Base-by-base conservation (phyloP, 768 basidiomycete species). In the Suillus brevipes region DNA sequence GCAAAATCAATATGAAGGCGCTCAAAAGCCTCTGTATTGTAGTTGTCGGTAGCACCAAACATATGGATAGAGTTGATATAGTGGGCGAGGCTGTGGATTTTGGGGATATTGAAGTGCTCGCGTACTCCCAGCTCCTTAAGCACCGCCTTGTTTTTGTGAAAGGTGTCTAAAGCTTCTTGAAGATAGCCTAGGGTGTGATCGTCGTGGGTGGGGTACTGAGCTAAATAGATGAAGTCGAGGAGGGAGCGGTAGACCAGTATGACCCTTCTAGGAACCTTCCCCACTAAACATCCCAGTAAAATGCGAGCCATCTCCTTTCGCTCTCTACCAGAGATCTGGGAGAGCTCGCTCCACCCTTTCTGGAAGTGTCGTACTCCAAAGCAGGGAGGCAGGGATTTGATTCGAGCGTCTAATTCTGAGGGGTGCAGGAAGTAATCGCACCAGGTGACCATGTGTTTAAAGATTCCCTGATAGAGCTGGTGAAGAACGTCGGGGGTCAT, bases 31-130 rank as follows among this genome's bases (percentile, higher is more conserved):
- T 73, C 72, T 0, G 80, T 83, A 62, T 80, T 78, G 68, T 72
- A 81, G 63, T 79, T 79, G 60, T 82, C 79, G 0, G 75, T 71
- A 0, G 78, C 73, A 3, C 83, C 83, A 55, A 72, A 73, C 4
- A 62, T 43, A 25, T 66, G 6, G 16, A 66, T 69, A 13, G 50
- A 64, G 6, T 59, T 20, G 1, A 37, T 6, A 43, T 70, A 69
- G 40, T 70, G 69, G 14, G 23, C 1, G 38, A 56, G 40, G 40
- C 40, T 40, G 52, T 70, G 69, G 0, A 66, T 28, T 43, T 43
- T 70, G 1, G 60, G 58, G 0, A 69, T 64, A n/a, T 70, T 62
- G 52, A 70, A 60, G 34, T 70, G 49, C 0, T 66, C 38, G 0
- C 45, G 49, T 6, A 69, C 57, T 3, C 45, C 59, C 5, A 69